These are phyloP conservation scores for Candida sp. DNA, from an alignment of 1,139 yeast genomes.

Conservation along the genomic window DNA sequence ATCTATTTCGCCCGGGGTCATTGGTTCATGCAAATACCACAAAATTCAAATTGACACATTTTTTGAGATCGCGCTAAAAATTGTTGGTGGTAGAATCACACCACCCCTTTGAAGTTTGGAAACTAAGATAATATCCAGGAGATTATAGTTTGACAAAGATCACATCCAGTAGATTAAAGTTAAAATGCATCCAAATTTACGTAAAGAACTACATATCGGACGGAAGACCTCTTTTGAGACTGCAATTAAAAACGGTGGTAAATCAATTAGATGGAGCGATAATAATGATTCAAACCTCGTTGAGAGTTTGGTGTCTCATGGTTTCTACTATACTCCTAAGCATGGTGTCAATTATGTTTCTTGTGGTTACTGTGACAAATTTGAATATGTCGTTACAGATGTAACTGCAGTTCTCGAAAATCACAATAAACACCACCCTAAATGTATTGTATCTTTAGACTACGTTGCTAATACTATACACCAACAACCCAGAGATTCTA, in stretches of 20 bases:
- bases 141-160: too few relatives aligned
- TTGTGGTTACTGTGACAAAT: constrained; percentile 59
- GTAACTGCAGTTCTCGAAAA: constrained; percentile 31
- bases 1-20: too few relatives aligned
- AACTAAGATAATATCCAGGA: too few relatives aligned
- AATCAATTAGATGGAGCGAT: constrained; percentile 14
- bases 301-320: constrained; percentile 47
- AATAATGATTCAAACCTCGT: constrained; percentile 11
- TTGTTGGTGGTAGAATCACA: too few relatives aligned
- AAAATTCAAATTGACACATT: too few relatives aligned
- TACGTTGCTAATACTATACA: not conserved
- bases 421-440: constrained; percentile 45
- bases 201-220: too few relatives aligned
- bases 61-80: too few relatives aligned
- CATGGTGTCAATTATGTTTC: constrained; percentile 44
- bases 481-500: not conserved
- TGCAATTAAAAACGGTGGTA: constrained; percentile 9
- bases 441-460: constrained; percentile 41
- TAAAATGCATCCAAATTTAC: too few relatives aligned
- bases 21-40: too few relatives aligned
- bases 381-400: constrained; percentile 25
- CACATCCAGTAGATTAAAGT: too few relatives aligned
- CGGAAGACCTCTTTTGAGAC: constrained; percentile 13
- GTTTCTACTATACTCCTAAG: constrained; percentile 68
- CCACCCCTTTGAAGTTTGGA: too few relatives aligned